Conservation (phyloP, 352 stramenopile genomes). For the Globisporangium cylindrosporum region DNA sequence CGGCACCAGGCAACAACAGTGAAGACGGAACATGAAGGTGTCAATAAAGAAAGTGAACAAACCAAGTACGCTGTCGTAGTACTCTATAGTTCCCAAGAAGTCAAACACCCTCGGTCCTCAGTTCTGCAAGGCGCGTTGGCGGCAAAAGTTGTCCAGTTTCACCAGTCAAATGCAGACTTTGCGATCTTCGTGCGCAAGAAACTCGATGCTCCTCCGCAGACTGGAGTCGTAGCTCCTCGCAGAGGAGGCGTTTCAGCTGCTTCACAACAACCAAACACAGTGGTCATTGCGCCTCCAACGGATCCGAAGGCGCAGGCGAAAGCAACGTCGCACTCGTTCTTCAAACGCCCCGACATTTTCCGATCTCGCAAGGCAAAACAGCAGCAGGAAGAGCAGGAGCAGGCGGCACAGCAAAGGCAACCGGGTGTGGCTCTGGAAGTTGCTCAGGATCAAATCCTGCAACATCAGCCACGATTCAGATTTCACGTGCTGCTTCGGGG, state of each 20-base stretch:
- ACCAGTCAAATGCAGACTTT: conserved; percentile 12
- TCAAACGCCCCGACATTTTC: conserved; percentile 30
- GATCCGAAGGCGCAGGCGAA: not conserved
- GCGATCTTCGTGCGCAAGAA: conserved; percentile 21
- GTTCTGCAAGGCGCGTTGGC: conserved; percentile 27
- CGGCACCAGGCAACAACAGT: not conserved
- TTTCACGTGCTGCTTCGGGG: conserved; percentile 16
- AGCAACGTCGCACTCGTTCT: conserved; percentile 20
- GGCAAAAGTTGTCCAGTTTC: conserved; percentile 35
- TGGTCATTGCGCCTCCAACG: not conserved
- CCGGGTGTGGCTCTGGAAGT: not conserved
- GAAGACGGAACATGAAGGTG: not conserved
- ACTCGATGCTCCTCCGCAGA: not conserved
- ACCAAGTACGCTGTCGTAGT: conserved; percentile 6
- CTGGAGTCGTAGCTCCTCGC: not conserved
- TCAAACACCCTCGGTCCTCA: conserved; percentile 22
- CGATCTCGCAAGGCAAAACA: conserved; percentile 16
- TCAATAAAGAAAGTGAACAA: not conserved
- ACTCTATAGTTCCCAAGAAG: conserved; percentile 28
- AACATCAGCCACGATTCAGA: conserved; percentile 3
- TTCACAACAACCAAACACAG: not conserved
- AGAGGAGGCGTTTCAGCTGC: not conserved
- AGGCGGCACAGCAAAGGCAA: not conserved
- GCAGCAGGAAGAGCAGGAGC: not conserved
- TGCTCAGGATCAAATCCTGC: not conserved